Conservation (phyloP, 495 filamentous ascomycete species). For the Ramalina intermedia region DNA sequence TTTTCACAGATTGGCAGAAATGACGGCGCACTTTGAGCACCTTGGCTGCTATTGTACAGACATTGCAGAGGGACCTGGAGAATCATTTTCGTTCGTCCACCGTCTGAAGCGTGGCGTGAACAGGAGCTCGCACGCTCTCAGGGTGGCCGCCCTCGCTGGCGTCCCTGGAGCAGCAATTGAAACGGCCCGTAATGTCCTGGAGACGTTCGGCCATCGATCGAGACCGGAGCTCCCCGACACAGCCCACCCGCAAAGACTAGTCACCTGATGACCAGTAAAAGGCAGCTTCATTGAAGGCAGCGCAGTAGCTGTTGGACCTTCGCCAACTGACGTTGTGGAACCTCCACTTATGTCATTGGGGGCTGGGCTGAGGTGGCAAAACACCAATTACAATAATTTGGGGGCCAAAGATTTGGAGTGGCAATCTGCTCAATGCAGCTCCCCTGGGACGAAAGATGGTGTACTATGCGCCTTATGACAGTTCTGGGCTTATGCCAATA, state of each 20-base stretch:
- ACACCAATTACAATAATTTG: too few species aligned
- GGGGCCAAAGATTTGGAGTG: too few species aligned
- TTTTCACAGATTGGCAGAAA: slow-evolving; percentile 73
- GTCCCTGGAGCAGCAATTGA: slow-evolving; percentile 28
- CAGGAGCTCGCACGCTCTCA: slow-evolving; percentile 73
- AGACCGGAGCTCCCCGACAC: neutral
- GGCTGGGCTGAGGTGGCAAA: too few species aligned
- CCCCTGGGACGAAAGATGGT: too few species aligned
- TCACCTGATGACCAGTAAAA: neutral
- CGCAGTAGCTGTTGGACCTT: too few species aligned
- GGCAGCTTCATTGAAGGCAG: too few species aligned
- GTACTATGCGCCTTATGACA: too few species aligned
- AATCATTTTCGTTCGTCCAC: slow-evolving; percentile 72
- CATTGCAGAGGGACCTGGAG: slow-evolving; percentile 46
- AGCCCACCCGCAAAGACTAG: neutral
- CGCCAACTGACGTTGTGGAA: too few species aligned
- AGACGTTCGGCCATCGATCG: neutral
- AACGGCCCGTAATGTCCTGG: slow-evolving; percentile 23
- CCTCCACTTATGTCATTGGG: too few species aligned
- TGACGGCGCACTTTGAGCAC: slow-evolving; percentile 47
- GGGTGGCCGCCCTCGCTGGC: slow-evolving; percentile 74
- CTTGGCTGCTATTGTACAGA: slow-evolving; percentile 84
- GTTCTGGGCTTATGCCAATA: too few species aligned
- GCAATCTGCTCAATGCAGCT: too few species aligned
- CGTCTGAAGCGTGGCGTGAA: slow-evolving; percentile 71